These are phyloP conservation scores for Fusarium ramigenum DNA, from an alignment of 2,329 filamentous ascomycete genomes.

Conservation along the genomic window DNA sequence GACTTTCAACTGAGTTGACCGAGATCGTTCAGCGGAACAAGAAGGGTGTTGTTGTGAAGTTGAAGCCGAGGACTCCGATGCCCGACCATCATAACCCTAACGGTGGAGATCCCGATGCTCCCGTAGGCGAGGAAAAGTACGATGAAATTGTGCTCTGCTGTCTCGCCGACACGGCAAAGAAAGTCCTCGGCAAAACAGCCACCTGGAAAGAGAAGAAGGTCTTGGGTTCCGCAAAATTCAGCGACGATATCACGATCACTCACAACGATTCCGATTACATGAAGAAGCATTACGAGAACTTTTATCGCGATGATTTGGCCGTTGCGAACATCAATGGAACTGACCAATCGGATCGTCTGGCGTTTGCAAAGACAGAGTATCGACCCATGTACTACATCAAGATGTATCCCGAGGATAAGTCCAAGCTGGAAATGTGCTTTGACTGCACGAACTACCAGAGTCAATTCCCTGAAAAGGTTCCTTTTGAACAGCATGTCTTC, in stretches of 20 bases:
- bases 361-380: conserved; percentile 24
- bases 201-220: conserved; percentile 30
- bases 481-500: conserved; percentile 48
- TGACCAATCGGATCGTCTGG: conserved; percentile 16
- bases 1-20: conserved; percentile 10
- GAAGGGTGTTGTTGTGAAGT: conserved; percentile 12
- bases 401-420: conserved; percentile 29
- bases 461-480: conserved; percentile 28
- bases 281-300: conserved; percentile 33
- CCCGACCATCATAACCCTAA: conserved; percentile 20
- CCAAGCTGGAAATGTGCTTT: conserved; percentile 30
- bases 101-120: conserved; percentile 18
- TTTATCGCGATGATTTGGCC: conserved; percentile 21
- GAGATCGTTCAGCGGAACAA: conserved; percentile 23
- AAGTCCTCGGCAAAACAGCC: conserved; percentile 14
- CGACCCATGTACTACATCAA: conserved; percentile 35
- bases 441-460: conserved; percentile 32
- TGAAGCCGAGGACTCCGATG: conserved; percentile 18
- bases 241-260: conserved; percentile 24
- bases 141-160: conserved; percentile 28
- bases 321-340: conserved; percentile 16
- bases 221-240: conserved; percentile 21
- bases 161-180: conserved; percentile 25
- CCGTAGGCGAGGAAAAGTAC: conserved; percentile 11
- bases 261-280: conserved; percentile 28